These are phyloP conservation scores for Nicotiana undulata DNA, from an alignment of 257 asterid genomes.

Conservation along the genomic window DNA sequence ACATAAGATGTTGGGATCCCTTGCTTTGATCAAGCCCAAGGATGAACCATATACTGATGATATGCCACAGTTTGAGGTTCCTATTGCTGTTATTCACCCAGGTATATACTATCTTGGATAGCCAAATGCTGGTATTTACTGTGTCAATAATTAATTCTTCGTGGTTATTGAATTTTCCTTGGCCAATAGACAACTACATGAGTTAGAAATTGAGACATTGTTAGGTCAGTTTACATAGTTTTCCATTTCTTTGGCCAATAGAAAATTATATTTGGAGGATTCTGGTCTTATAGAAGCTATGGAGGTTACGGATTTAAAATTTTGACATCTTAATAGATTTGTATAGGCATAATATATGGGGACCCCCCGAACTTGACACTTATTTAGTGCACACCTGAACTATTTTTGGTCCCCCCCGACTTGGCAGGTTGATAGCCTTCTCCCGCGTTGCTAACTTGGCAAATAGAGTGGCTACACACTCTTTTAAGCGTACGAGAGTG, in stretches of 20 bases:
- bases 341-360: no score
- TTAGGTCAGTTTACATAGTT: conserved; percentile 7
- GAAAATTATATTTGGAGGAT: not conserved
- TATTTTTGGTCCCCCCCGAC: no score
- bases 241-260: not conserved
- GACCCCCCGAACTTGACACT: no score
- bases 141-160: not conserved
- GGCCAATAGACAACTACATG: not conserved
- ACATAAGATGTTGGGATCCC: conserved; percentile 20
- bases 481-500: no score
- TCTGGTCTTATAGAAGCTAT: not conserved
- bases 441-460: no score
- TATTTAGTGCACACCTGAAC: no score
- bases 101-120: conserved; percentile 33
- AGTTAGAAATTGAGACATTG: not conserved
- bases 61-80: conserved; percentile 27
- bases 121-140: not conserved
- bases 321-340: not conserved
- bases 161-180: not conserved
- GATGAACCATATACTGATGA: conserved; percentile 56
- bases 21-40: conserved; percentile 37
- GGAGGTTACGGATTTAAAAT: not conserved
- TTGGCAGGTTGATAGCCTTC: no score
- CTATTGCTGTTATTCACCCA: conserved; percentile 35
- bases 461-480: no score